Evolutionary conservation across 1,139 yeast genomes (phyloP).

Genomic region (Saccharomyces uvarum): DNA sequence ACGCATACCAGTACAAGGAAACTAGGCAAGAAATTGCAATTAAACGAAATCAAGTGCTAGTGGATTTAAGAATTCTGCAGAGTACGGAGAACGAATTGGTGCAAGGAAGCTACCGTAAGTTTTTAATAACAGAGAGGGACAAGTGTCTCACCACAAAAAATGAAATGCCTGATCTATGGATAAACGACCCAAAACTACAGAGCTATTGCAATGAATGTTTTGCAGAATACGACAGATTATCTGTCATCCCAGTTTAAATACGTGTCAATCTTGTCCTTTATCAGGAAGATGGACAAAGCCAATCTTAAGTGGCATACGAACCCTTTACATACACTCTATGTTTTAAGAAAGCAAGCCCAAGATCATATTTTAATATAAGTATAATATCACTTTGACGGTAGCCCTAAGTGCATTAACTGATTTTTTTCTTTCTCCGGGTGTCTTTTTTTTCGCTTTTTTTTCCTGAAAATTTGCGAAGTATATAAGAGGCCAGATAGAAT

Average conservation of each 20-base stretch:
- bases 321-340: not conserved
- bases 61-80: constrained; percentile 61
- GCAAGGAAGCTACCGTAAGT: constrained; percentile 61
- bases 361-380: not conserved
- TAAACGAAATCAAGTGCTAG: constrained; percentile 65
- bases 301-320: not conserved
- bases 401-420: not conserved
- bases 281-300: not conserved
- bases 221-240: constrained; percentile 27
- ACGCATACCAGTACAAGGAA: constrained; percentile 36
- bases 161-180: constrained; percentile 25
- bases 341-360: not conserved
- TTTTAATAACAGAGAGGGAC: constrained; percentile 59
- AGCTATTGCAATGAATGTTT: constrained; percentile 32
- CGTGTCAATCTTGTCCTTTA: not conserved
- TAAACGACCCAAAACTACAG: constrained; percentile 20
- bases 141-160: constrained; percentile 44
- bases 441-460: not conserved
- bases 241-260: not conserved
- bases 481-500: not conserved
- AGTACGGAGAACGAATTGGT: constrained; percentile 61
- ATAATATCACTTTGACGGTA: not conserved
- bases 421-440: not conserved
- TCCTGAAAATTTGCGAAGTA: not conserved
- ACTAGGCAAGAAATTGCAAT: constrained; percentile 60